Evolutionary conservation across 306 rosid genomes (phyloP), one percentile per base, ranked within the genome.

Genomic region (Hippophae rhamnoides): DNA sequence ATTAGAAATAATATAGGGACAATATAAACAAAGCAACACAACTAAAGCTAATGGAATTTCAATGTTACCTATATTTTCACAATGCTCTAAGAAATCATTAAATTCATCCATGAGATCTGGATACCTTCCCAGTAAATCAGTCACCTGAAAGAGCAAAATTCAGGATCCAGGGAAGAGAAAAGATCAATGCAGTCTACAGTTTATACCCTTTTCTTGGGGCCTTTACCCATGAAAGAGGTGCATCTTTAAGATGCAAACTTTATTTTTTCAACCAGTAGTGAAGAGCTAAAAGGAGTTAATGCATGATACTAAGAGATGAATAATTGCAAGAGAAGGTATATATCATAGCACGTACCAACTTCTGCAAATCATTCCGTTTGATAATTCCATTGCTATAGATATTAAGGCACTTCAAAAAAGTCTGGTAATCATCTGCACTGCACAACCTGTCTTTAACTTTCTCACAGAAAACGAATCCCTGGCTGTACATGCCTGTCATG

Each of bases 91-190:
- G 75, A 92, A 92, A 67, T 88, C 99, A 71, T 81, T 84, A 64
- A 92, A 92, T 66, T 82, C 97, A n/a, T 74, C 84, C 99, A 92
- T 83, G 68, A 92, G 96, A 71, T 88, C 99, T 10, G 96, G 81
- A 74, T 83, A 69, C 72, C 83, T 92, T 76, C 95, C 99, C 66
- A 92, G 83, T 70, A 92, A 68, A 80, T 86, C 97, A 13, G 86
- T 80, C 65, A 86, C 96, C 99, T 92, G 81, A 68, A 74, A 54
- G 13, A 53, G 43, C 12, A 27, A 18, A 18, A 31, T 31, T 31
- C 38, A 31, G 38, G 38, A 31, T 31, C 38, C 38, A 31, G 38
- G 9, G 26, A 55, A 67, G 51, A 58, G 46, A 42, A 31, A 31
- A 2, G 38, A 31, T 31, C 38, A 4, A 31, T 31, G 38, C 23